Evolutionary conservation across 225 moss, liverwort and hornwort species (phyloP).

Genomic region (Physcomitrellopsis africana): DNA sequence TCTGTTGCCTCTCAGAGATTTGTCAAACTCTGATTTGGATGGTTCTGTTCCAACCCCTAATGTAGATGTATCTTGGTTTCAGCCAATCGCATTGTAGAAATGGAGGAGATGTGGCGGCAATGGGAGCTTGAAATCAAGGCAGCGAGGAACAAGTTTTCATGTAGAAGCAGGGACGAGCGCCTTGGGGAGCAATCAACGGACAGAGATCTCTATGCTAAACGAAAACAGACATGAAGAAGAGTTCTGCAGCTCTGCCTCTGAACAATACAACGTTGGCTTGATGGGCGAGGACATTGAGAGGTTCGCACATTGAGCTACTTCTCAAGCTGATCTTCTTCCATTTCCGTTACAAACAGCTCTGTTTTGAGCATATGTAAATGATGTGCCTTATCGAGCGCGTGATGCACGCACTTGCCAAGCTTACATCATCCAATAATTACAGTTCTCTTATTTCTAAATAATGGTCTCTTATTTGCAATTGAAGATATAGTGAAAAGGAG

Average conservation of each 20-base stretch:
- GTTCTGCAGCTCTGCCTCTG: conserved; percentile 34
- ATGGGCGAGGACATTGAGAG: conserved; percentile 89
- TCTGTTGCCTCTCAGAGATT: too few species aligned
- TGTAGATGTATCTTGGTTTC: conserved; percentile 23
- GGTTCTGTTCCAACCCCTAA: neutral
- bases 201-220: conserved; percentile 35
- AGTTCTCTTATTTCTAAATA: neutral
- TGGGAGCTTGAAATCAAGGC: conserved; percentile 77
- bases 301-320: conserved; percentile 60
- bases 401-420: neutral
- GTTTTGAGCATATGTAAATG: too few species aligned
- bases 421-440: too few species aligned
- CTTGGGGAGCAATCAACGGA: too few species aligned
- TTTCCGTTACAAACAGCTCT: neutral
- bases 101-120: conserved; percentile 98
- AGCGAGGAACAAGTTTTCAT: conserved; percentile 39
- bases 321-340: neutral
- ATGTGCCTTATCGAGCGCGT: neutral
- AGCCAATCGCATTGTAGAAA: conserved; percentile 96
- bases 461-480: neutral
- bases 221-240: conserved; percentile 30
- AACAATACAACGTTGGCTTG: conserved; percentile 48
- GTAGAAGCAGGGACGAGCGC: conserved; percentile 34
- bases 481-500: conserved; percentile 76
- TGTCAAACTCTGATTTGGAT: too few species aligned